phyloP scores from a whole-genome alignment of 2,329 filamentous ascomycete species.

The Cladosporium sp. region DNA sequence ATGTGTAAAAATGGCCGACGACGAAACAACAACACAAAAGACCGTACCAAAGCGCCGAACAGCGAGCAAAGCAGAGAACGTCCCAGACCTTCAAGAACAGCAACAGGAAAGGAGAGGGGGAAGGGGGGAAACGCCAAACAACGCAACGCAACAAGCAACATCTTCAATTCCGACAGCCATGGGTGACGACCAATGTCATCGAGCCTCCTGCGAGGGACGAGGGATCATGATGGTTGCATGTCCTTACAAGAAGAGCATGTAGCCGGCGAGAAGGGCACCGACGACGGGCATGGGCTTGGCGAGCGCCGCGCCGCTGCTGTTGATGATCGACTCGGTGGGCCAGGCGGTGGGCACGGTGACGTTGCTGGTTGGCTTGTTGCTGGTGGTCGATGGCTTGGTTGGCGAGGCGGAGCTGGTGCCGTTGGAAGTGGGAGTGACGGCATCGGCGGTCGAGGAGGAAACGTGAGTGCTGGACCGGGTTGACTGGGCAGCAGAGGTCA shows the following conservation, averaged over 20 bases:
- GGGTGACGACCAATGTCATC: neutral
- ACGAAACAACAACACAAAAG: neutral
- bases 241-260: slow-evolving; percentile 5
- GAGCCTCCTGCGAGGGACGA: neutral
- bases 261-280: slow-evolving; percentile 1
- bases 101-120: neutral
- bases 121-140: neutral
- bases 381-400: neutral
- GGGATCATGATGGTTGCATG: neutral
- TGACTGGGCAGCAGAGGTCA: neutral
- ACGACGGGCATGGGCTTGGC: neutral
- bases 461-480: neutral
- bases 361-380: slow-evolving; percentile 2
- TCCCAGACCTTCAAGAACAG: neutral
- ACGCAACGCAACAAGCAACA: too few relatives aligned
- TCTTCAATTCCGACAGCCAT: neutral
- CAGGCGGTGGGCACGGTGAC: neutral
- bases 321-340: slow-evolving; percentile 2
- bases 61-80: neutral
- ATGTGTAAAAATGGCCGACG: neutral
- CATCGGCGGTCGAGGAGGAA: neutral
- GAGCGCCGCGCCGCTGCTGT: neutral
- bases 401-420: slow-evolving; percentile 1
- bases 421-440: neutral
- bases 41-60: neutral